phyloP scores from a whole-genome alignment of 202 grass and related monocot genomes.

The Musa balbisiana region DNA sequence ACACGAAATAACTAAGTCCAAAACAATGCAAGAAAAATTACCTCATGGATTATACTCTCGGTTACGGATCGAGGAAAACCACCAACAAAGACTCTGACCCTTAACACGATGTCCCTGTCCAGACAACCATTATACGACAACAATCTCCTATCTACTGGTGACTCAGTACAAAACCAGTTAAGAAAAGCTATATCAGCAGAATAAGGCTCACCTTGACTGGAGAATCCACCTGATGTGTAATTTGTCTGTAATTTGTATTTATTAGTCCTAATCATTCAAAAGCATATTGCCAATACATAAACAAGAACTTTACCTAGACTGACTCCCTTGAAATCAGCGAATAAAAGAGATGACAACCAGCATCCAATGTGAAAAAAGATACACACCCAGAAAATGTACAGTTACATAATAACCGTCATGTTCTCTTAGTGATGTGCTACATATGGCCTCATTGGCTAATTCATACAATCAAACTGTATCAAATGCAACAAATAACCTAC shows the following conservation, averaged over 20 bases:
- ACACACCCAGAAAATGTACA: not conserved
- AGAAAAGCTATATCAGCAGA: not conserved
- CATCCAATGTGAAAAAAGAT: not conserved
- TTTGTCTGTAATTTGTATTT: not conserved
- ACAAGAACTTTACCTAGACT: not conserved
- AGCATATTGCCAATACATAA: too few relatives aligned
- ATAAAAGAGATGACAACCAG: not conserved
- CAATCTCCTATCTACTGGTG: not conserved
- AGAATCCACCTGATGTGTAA: not conserved
- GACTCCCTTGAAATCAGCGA: not conserved
- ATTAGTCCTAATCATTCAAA: not conserved
- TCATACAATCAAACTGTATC: too few relatives aligned
- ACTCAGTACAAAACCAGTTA: not conserved
- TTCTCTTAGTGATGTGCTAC: too few relatives aligned
- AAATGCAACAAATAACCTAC: not conserved
- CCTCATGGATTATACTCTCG: slow-evolving; percentile 53
- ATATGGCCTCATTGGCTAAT: too few relatives aligned
- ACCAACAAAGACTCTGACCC: slow-evolving; percentile 68
- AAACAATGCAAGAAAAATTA: slow-evolving; percentile 10
- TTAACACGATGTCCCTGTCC: slow-evolving; percentile 36
- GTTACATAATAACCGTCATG: not conserved
- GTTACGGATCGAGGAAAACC: slow-evolving; percentile 56
- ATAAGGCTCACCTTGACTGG: not conserved
- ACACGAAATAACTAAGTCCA: not conserved
- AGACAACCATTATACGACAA: not conserved